Base-by-base conservation (phyloP, 2,329 filamentous ascomycete genomes). In the Xylaria sp. region DNA sequence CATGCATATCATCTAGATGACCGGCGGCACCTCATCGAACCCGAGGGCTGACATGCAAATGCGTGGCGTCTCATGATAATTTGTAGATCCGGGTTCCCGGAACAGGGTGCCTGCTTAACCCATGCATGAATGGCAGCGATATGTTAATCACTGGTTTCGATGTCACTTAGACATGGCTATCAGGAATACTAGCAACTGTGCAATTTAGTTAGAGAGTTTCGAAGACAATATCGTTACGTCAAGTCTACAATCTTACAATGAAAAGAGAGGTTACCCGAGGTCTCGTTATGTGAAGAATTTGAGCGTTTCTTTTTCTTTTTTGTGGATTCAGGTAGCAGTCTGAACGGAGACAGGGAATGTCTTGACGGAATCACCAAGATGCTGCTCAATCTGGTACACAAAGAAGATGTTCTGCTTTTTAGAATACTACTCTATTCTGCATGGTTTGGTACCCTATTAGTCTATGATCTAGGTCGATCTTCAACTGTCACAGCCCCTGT, bases 401-500 rank as follows among this genome's bases (percentile, higher is more conserved):
- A 57, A 15, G 28, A 20, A 37, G 2, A 58, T 58, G 9, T 39
- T 34, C 52, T 52, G 51, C 60, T 44, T 34, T 13, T 13, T 34
- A 20, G 20, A 63, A 63, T 66, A 8, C 63, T 34, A 66, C 54
- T 23, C 63, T 34, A 66, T 37, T 23, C 48, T 59, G 57, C 62
- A 18, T n/a, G 32, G 46, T 39, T 15, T 20, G 18, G 44, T 28
- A 58, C 28, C 60, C 10, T 8, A 41, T n/a, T n/a, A 20, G 52
- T 41, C 28, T 41, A 25, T 12, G 20, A 44, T 61, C 23, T 60
- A 2, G 54, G 54, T 25, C 20, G 52, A 13, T 20, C 34, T 28
- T 50, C 34, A 46, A 52, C 52, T 58, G 46, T 65, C 60, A 18
- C 34, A 13, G 67, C 55, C 67, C 67, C 34, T 70, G 67, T 28